Evolutionary conservation across 768 basidiomycete species (phyloP), one percentile per base, ranked within the genome.

Genomic region (Suillus subluteus): DNA sequence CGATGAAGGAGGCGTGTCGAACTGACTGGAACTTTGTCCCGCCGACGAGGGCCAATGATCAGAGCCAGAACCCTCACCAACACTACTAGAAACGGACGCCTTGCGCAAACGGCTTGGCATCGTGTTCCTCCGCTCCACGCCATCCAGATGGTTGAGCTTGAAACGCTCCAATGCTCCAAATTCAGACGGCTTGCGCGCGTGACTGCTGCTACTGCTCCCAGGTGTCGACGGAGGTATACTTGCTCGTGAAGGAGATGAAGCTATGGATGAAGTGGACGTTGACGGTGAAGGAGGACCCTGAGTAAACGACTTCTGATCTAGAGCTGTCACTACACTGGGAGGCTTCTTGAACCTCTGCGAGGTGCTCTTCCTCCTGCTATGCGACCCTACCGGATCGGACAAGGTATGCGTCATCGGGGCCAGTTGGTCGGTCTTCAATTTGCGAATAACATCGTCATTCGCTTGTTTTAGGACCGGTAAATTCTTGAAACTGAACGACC

Each of bases 401-500:
- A 94, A 80, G 7, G 92, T 82, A 69, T 95, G 92, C 0, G 87
- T 79, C 50, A 96, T 83, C 15, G 94, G 93, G 0, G 86, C 80
- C 80, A 96, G 86, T 73, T 95, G 94, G 69, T 98, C 97, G 2
- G 92, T 93, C 79, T 94, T 91, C 74, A 99, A 84, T 79, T 98
- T 98, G 67, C 94, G 89, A 71, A 99, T 98, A 71, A 99, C 90
- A 75, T 99, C 96, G 79, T 99, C 98, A 76, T 99, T 99, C 21
- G 95, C 96, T 79, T 98, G 96, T 80, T 99, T 99, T 78, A 99
- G 81, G 8, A 98, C 87, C 0, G 95, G 95, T 50, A 98, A 78
- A 75, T 99, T 99, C 84, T 98, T 98, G 86, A 96, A 99, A 79
- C 91, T 95, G 82, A 99, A 99, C 0, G 95, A 90, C 26, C 98